A percentile compares a stretch with the other conserved stretches of the same genome.
Evolutionary conservation across 257 asterid genomes (phyloP).

Genomic region (Datura wrightii): DNA sequence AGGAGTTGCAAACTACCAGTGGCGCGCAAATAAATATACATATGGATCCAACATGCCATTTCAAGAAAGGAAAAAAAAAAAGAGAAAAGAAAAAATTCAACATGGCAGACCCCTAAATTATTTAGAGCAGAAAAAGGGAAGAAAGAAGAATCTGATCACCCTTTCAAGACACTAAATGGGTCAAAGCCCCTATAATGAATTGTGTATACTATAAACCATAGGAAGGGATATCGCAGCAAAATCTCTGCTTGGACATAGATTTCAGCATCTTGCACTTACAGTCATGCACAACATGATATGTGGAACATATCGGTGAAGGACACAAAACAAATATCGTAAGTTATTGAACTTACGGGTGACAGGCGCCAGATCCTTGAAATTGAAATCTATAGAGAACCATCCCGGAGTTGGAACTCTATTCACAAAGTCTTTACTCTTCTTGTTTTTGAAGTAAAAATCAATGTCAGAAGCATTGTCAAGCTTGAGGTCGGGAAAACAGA

Average conservation of each 20-base stretch:
- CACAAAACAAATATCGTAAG: background rate
- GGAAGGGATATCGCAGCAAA: background rate
- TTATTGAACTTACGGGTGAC: conserved; percentile 55
- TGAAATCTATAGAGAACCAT: conserved; percentile 70
- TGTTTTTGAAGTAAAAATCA: background rate
- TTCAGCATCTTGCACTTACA: background rate
- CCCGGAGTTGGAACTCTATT: conserved; percentile 57
- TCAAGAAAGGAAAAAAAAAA: background rate
- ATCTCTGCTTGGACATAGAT: background rate
- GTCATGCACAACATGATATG: background rate
- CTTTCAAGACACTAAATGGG: background rate
- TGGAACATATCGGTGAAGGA: background rate
- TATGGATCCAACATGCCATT: background rate
- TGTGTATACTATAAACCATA: background rate
- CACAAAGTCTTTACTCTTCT: conserved; percentile 49
- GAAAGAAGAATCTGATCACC: background rate
- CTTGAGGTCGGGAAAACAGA: conserved; percentile 68
- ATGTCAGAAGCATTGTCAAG: conserved; percentile 62
- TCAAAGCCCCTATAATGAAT: background rate
- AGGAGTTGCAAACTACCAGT: background rate
- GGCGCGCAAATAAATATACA: background rate
- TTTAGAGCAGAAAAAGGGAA: conserved; percentile 2
- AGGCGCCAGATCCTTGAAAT: conserved; percentile 44
- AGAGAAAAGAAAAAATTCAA: background rate
- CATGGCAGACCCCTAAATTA: background rate